Evolutionary conservation across 345 rosid genomes (phyloP), one percentile per base, ranked within the genome.

Genomic region (Anacardium occidentale): DNA sequence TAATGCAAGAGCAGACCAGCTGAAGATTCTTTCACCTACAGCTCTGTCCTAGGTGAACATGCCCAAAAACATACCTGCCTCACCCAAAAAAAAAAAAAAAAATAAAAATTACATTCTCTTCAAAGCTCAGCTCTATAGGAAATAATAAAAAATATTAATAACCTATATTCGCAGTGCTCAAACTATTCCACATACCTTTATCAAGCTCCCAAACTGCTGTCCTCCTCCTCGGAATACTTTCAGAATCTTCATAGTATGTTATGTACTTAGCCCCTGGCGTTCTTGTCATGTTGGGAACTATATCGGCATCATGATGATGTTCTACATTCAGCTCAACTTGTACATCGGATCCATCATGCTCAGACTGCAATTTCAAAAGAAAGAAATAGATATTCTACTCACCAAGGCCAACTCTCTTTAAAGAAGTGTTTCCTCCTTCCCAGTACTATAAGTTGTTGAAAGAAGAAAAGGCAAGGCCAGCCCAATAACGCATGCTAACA

Each of bases 201-300:
- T 95, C 97, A 71, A 95, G 89, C 87, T 92, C 99, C 97, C 99
- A 95, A 58, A 95, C 98, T 26, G 99, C 98, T 66, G 99, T 95
- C 80, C 89, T 89, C 88, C 80, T 88, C 78, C 93, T 97, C 17
- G 91, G 87, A 74, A 84, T 77, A 68, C 97, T 95, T 77, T 87
- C 96, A 74, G 97, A 87, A 83, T 95, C 98, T 84, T 95, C 99
- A 77, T 87, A 95, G 72, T 80, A 91, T 59, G 99, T 92, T 75
- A 95, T 88, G 80, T 88, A 92, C 74, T 95, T 92, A 42, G 86
- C 87, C 83, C 87, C 85, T 25, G 94, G 90, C 66, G 87, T 76
- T 81, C 89, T 89, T 77, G 93, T 88, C 99, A 91, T 95, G 85
- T 88, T 92, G 59, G 97, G 91, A 76, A 86, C 75, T 75, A 91